Conservation (phyloP, 2,329 filamentous ascomycete species). For the Ilyonectria mors-panacis region DNA sequence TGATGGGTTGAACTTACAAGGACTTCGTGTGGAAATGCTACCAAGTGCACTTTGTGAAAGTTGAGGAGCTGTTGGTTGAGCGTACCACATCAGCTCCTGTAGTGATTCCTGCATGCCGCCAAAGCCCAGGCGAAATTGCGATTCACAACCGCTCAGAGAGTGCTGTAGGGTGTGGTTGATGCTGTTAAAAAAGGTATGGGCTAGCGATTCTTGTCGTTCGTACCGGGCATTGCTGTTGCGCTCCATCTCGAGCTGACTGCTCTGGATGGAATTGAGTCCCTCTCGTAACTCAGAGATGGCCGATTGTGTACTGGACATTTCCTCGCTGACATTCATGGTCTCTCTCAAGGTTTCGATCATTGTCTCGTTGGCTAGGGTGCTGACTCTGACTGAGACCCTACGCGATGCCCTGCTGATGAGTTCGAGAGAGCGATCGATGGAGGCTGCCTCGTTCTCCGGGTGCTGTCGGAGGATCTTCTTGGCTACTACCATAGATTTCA, state of each 20-base stretch:
- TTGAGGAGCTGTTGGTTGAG: neutral
- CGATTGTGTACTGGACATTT: neutral
- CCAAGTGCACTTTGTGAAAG: neutral
- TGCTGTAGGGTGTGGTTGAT: slow-evolving; percentile 5
- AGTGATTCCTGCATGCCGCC: slow-evolving; percentile 8
- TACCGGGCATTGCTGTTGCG: neutral
- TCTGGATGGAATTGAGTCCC: neutral
- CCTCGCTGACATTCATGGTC: slow-evolving; percentile 7
- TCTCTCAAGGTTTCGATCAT: neutral
- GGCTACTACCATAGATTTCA: slow-evolving; percentile 5
- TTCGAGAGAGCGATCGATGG: slow-evolving; percentile 14
- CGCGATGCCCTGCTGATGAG: slow-evolving; percentile 4
- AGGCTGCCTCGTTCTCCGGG: slow-evolving; percentile 21
- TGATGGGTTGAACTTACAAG: no score
- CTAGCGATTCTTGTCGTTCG: slow-evolving; percentile 11
- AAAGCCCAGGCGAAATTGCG: slow-evolving; percentile 8
- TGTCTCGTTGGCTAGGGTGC: neutral
- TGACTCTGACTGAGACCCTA: neutral
- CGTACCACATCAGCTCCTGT: slow-evolving; percentile 15
- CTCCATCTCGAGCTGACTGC: neutral
- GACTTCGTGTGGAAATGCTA: no score
- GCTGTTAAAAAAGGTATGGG: slow-evolving; percentile 1
- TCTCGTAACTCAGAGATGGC: neutral
- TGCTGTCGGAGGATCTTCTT: slow-evolving; percentile 18
- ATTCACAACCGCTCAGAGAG: neutral